A percentile compares a stretch with the other conserved stretches of the same genome.
phyloP scores from a whole-genome alignment of 1,284 basidiomycete genomes.

The Vanrija sp. region DNA sequence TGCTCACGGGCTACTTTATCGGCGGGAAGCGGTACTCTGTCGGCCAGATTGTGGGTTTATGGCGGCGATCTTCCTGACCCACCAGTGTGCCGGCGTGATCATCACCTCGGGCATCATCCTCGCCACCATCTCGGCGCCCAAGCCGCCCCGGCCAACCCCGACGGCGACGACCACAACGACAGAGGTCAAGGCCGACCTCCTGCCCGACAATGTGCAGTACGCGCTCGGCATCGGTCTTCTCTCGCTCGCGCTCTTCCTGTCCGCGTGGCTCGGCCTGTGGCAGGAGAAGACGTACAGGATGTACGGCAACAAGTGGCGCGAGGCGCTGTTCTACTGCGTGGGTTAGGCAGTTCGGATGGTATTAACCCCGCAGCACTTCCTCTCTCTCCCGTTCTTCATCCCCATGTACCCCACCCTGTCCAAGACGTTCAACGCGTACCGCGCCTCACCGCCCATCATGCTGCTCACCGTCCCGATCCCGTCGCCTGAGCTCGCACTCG shows the following conservation, averaged over 20 bases:
- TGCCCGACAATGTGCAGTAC: constrained; percentile 54
- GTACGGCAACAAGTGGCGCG: constrained; percentile 76
- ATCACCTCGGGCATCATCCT: constrained; percentile 79
- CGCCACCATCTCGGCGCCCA: constrained; percentile 71
- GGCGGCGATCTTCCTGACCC: neutral
- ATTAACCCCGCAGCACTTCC: constrained; percentile 46
- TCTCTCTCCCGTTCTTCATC: constrained; percentile 71
- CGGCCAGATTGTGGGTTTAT: constrained; percentile 54
- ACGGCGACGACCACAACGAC: neutral
- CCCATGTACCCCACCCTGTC: constrained; percentile 60
- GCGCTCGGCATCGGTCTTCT: constrained; percentile 69
- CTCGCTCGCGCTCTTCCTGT: constrained; percentile 69
- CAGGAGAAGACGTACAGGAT: constrained; percentile 75
- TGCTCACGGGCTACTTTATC: constrained; percentile 44
- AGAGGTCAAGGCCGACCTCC: constrained; percentile 10
- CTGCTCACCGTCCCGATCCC: constrained; percentile 32
- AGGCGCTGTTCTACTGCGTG: constrained; percentile 76
- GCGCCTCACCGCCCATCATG: constrained; percentile 33
- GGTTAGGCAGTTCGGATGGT: constrained; percentile 2
- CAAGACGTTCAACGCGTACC: constrained; percentile 43
- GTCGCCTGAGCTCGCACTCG: constrained; percentile 3
- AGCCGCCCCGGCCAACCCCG: neutral
- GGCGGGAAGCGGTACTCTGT: constrained; percentile 61
- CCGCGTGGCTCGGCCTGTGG: constrained; percentile 75
- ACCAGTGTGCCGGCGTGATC: constrained; percentile 61